phyloP scores from a whole-genome alignment of 1,139 yeast genomes.

The Lodderomyces margitis region DNA sequence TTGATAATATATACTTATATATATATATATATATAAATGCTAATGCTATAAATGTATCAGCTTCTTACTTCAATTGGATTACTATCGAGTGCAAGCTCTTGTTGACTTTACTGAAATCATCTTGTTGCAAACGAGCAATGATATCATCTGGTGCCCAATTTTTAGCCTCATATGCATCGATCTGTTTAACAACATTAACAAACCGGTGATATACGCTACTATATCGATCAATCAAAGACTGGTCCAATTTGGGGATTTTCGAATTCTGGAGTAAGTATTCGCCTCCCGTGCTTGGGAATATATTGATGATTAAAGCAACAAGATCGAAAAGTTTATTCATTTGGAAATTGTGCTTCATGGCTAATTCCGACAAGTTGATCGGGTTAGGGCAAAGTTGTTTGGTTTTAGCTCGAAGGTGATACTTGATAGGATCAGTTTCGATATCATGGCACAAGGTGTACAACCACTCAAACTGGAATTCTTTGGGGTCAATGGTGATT shows the following conservation, averaged over 20 bases:
- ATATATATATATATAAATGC: background rate
- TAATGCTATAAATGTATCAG: no score
- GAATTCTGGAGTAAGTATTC: slow-evolving; percentile 41
- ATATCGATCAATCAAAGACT: slow-evolving; percentile 23
- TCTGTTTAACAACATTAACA: slow-evolving; percentile 22
- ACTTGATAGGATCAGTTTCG: slow-evolving; percentile 46
- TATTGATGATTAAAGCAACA: slow-evolving; percentile 30
- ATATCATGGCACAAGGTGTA: slow-evolving; percentile 45
- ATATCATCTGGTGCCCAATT: slow-evolving; percentile 45
- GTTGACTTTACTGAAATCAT: slow-evolving; percentile 12
- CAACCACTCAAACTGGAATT: slow-evolving; percentile 32
- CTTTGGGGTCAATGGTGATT: slow-evolving; percentile 22
- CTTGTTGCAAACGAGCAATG: slow-evolving; percentile 27
- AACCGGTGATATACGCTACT: slow-evolving; percentile 23
- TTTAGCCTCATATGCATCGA: slow-evolving; percentile 34
- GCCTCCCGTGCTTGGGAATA: slow-evolving; percentile 35
- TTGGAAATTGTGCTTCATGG: slow-evolving; percentile 21
- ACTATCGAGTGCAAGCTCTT: background rate
- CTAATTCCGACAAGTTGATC: slow-evolving; percentile 36
- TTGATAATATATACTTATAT: background rate
- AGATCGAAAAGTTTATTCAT: slow-evolving; percentile 29
- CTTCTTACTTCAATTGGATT: slow-evolving; percentile 5
- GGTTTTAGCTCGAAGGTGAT: slow-evolving; percentile 46
- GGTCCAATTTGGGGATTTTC: slow-evolving; percentile 40
- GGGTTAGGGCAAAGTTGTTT: slow-evolving; percentile 38